Conservation (phyloP, 2,329 filamentous ascomycete species). For the Colletotrichum sp. region DNA sequence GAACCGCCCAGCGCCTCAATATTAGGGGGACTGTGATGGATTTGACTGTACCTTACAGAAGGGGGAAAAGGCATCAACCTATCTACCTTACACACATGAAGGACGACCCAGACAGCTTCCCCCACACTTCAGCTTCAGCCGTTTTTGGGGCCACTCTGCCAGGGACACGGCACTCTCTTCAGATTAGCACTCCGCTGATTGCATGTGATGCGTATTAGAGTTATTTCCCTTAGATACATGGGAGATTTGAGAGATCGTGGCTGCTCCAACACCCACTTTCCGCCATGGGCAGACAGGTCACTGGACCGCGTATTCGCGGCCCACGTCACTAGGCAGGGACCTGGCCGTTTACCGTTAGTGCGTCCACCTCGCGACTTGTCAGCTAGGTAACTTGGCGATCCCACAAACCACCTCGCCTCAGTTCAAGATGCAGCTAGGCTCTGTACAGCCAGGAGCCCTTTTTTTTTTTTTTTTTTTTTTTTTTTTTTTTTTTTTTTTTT, state of each 20-base stretch:
- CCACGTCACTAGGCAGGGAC: constrained; percentile 8
- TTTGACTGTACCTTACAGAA: background rate
- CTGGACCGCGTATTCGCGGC: background rate
- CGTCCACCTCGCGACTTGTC: background rate
- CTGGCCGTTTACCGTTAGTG: background rate
- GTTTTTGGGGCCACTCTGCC: background rate
- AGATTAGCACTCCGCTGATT: background rate
- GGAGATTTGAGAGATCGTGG: background rate
- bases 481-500: no score
- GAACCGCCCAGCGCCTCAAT: background rate
- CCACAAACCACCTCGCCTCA: background rate
- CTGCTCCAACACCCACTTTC: background rate
- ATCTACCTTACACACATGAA: background rate
- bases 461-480: no score
- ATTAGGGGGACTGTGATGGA: background rate
- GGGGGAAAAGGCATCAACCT: background rate
- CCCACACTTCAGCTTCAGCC: background rate
- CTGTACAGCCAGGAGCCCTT: background rate
- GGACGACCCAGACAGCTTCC: background rate
- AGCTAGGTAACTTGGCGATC: background rate
- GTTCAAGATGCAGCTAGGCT: background rate
- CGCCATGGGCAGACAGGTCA: background rate
- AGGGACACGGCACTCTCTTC: background rate
- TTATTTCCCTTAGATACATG: background rate
- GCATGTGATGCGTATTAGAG: background rate